Percentiles rank a stretch among this genome's conserved stretches.
Evolutionary conservation across 2,329 filamentous ascomycete genomes (phyloP).

Genomic region (Alternaria incomplexa): DNA sequence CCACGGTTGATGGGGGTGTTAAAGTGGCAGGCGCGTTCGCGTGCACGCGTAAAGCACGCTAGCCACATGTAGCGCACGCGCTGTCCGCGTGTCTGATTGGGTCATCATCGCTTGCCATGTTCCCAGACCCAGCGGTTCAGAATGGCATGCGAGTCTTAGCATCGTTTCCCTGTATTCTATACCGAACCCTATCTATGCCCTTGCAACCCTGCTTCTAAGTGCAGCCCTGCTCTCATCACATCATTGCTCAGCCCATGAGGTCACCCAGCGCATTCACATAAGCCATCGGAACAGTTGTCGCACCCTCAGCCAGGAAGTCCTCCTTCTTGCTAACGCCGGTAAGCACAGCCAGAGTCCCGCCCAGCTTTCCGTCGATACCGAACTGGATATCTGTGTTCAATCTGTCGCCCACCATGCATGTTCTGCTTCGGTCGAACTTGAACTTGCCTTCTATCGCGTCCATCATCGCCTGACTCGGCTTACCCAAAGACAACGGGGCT

Average conservation of each 20-base stretch:
- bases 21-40: slow-evolving; percentile 30
- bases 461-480: slow-evolving; percentile 99
- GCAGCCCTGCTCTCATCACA: not conserved
- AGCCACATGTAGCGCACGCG: slow-evolving; percentile 11
- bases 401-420: slow-evolving; percentile 96
- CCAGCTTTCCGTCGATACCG: slow-evolving; percentile 86
- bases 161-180: slow-evolving; percentile 1
- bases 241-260: slow-evolving; percentile 54
- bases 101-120: not conserved
- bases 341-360: slow-evolving; percentile 87
- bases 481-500: slow-evolving; percentile 81
- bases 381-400: slow-evolving; percentile 97
- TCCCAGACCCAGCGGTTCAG: not conserved
- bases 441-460: slow-evolving; percentile 98
- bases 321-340: slow-evolving; percentile 88
- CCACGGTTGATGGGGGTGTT: slow-evolving; percentile 11
- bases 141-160: not conserved
- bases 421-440: slow-evolving; percentile 78
- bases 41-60: slow-evolving; percentile 24
- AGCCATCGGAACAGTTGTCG: slow-evolving; percentile 74
- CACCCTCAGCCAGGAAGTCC: slow-evolving; percentile 75
- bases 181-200: not conserved
- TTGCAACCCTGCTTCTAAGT: too few relatives aligned
- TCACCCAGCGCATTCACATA: slow-evolving; percentile 88
- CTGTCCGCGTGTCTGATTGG: not conserved